phyloP scores from a whole-genome alignment of 768 basidiomycete species.

The Exsudoporus frostii region DNA sequence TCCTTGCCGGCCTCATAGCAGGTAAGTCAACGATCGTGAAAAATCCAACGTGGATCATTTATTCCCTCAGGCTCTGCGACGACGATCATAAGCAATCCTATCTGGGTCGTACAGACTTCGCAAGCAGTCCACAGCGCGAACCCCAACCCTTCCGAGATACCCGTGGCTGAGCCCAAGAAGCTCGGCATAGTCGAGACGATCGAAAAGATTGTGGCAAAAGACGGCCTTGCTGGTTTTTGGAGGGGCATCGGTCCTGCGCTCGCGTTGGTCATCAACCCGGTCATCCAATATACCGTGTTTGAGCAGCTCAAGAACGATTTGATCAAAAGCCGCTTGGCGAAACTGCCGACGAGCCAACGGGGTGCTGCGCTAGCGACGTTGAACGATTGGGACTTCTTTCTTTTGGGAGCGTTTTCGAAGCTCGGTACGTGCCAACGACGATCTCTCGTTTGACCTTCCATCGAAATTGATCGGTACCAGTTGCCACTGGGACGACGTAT shows the following conservation, averaged over 20 bases:
- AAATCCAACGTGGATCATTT: not conserved
- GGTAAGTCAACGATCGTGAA: slow-evolving; percentile 40
- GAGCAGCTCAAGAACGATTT: slow-evolving; percentile 91
- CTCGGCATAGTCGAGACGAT: slow-evolving; percentile 67
- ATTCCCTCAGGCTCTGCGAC: slow-evolving; percentile 71
- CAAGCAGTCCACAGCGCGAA: slow-evolving; percentile 69
- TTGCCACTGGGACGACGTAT: slow-evolving; percentile 60
- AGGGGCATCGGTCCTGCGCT: slow-evolving; percentile 93
- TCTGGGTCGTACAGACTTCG: slow-evolving; percentile 95
- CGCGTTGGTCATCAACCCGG: slow-evolving; percentile 89
- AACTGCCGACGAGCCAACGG: slow-evolving; percentile 46
- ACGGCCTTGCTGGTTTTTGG: slow-evolving; percentile 81
- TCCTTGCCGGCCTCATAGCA: slow-evolving; percentile 83
- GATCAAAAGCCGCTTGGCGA: slow-evolving; percentile 57
- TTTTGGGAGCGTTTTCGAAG: slow-evolving; percentile 93
- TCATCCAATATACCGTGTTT: slow-evolving; percentile 90
- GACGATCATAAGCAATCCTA: slow-evolving; percentile 85
- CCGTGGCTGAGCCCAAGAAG: slow-evolving; percentile 47
- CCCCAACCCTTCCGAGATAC: slow-evolving; percentile 23
- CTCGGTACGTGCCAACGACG: slow-evolving; percentile 47
- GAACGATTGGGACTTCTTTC: slow-evolving; percentile 87
- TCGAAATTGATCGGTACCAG: slow-evolving; percentile 24
- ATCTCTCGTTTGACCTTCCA: not conserved
- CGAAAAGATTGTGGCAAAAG: slow-evolving; percentile 63
- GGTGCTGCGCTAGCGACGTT: slow-evolving; percentile 49